phyloP scores from a whole-genome alignment of 345 rosid species.

The Eucalyptus leucophloia region DNA sequence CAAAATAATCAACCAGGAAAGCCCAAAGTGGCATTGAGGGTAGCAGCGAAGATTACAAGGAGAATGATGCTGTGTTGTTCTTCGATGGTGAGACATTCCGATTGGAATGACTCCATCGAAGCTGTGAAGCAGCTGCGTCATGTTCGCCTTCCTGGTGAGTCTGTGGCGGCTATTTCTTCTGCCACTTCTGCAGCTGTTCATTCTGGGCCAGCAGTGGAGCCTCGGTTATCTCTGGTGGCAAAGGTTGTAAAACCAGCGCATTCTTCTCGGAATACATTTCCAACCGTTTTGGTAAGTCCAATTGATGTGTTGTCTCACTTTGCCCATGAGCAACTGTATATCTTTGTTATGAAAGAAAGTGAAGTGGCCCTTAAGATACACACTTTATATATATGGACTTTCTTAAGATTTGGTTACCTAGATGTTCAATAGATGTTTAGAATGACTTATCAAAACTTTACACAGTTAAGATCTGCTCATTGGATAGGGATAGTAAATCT shows the following conservation, averaged over 20 bases:
- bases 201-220: constrained; percentile 18
- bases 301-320: not conserved
- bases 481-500: not conserved
- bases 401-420: not conserved
- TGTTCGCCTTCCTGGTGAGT: constrained; percentile 55
- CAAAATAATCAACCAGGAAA: constrained; percentile 76
- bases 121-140: constrained; percentile 85
- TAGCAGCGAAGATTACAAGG: constrained; percentile 73
- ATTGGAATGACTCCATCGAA: constrained; percentile 57
- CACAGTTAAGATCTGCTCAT: not conserved
- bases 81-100: constrained; percentile 68
- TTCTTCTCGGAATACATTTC: constrained; percentile 19
- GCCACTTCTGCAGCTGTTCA: constrained; percentile 20
- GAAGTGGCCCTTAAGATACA: not conserved
- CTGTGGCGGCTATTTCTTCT: constrained; percentile 15
- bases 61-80: constrained; percentile 66
- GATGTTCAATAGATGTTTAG: not conserved
- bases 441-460: not conserved
- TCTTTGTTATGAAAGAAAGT: not conserved
- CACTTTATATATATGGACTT: not conserved
- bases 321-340: not conserved
- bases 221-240: constrained; percentile 37
- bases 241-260: constrained; percentile 33
- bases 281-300: constrained; percentile 39
- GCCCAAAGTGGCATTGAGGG: constrained; percentile 79